Conservation (phyloP, 768 basidiomycete genomes). For the Lanmaoa pseudosensibilis region DNA sequence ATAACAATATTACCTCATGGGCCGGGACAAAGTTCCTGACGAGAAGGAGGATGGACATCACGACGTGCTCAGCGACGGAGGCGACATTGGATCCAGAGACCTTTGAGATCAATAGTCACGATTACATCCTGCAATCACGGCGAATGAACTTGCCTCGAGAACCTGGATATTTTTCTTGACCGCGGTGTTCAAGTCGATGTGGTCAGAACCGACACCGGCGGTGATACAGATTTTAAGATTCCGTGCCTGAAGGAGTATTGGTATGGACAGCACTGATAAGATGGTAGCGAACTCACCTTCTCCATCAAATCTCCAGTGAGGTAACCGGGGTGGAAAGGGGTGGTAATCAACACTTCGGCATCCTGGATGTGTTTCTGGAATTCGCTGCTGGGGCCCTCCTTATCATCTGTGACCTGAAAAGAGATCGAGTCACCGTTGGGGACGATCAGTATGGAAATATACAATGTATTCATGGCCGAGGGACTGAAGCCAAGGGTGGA, state of each 20-base stretch:
- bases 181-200: slow-evolving; percentile 84
- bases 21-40: slow-evolving; percentile 87
- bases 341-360: slow-evolving; percentile 77
- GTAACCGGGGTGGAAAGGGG: slow-evolving; percentile 84
- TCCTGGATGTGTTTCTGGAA: slow-evolving; percentile 81
- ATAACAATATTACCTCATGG: slow-evolving; percentile 56
- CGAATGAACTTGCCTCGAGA: slow-evolving; percentile 43
- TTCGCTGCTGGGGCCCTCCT: slow-evolving; percentile 75
- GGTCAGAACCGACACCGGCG: slow-evolving; percentile 87
- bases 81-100: slow-evolving; percentile 90
- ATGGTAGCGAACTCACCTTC: slow-evolving; percentile 41
- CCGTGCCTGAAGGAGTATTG: slow-evolving; percentile 52
- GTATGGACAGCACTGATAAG: background rate
- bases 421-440: background rate
- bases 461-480: slow-evolving; percentile 79
- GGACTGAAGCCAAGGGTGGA: slow-evolving; percentile 64
- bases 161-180: slow-evolving; percentile 80
- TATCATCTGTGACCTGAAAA: slow-evolving; percentile 66
- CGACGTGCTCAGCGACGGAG: slow-evolving; percentile 85
- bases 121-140: background rate
- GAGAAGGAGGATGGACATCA: slow-evolving; percentile 87
- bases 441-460: slow-evolving; percentile 19
- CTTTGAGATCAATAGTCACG: background rate
- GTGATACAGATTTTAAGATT: slow-evolving; percentile 89
- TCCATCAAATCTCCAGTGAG: slow-evolving; percentile 68